Evolutionary conservation across 805 yeast genomes (phyloP).

Genomic region (Kuraishia capsulata): DNA sequence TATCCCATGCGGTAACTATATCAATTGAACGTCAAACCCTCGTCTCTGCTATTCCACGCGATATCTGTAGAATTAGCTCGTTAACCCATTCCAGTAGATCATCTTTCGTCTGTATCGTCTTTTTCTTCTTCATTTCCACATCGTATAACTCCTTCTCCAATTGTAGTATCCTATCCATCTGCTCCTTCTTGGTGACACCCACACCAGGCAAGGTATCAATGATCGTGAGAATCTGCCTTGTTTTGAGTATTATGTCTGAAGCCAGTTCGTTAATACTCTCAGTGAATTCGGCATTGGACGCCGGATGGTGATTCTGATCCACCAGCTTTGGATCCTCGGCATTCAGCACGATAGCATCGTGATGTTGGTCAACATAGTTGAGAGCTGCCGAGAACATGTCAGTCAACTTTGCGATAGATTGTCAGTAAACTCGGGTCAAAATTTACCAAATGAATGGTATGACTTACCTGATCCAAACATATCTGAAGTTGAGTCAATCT

Average conservation of each 20-base stretch:
- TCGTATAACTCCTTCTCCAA: conserved; percentile 53
- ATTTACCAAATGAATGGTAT: too few relatives aligned
- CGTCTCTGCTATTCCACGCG: conserved; percentile 42
- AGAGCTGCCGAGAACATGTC: conserved; percentile 76
- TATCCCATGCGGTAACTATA: conserved; percentile 23
- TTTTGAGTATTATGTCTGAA: conserved; percentile 74
- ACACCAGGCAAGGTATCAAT: conserved; percentile 91
- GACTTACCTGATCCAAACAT: conserved; percentile 61
- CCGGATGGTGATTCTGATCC: conserved; percentile 50
- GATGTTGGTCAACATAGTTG: conserved; percentile 73
- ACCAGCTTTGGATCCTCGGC: conserved; percentile 46
- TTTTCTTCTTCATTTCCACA: conserved; percentile 49
- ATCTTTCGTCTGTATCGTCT: conserved; percentile 57
- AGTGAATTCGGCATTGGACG: conserved; percentile 21
- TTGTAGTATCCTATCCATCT: conserved; percentile 50
- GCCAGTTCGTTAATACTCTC: conserved; percentile 67
- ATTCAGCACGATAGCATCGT: conserved; percentile 41
- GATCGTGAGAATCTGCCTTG: conserved; percentile 77
- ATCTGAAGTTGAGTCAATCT: conserved; percentile 84
- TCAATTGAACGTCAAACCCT: conserved; percentile 13
- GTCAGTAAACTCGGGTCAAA: too few relatives aligned
- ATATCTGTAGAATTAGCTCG: conserved; percentile 50
- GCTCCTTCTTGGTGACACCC: conserved; percentile 73
- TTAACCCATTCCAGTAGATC: conserved; percentile 53
- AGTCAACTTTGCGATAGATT: conserved; percentile 35